Conservation (phyloP, 805 yeast species). For the Lipomyces starkeyi region DNA sequence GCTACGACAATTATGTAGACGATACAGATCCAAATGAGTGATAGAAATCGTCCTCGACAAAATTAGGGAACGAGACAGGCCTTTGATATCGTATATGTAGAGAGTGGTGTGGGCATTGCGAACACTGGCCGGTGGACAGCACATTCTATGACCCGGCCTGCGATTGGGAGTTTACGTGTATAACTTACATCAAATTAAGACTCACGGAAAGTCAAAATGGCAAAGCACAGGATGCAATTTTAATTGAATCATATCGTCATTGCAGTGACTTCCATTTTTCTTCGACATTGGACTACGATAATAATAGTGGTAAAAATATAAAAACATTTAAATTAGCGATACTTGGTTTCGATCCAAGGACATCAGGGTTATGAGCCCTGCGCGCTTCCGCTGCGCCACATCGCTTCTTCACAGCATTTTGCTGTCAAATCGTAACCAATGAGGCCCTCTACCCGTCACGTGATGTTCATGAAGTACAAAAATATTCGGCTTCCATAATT, state of each 20-base stretch:
- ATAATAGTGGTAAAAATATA: neutral
- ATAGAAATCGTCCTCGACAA: neutral
- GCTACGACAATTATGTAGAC: neutral
- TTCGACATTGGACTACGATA: neutral
- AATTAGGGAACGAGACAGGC: neutral
- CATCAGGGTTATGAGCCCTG: conserved; percentile 97
- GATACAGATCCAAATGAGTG: neutral
- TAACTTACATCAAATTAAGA: neutral
- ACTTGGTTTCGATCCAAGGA: conserved; percentile 91
- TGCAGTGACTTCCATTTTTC: neutral
- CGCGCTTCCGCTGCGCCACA: conserved; percentile 78
- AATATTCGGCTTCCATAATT: no score
- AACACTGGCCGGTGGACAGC: neutral
- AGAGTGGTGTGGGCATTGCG: neutral
- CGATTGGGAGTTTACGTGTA: neutral
- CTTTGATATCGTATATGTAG: neutral
- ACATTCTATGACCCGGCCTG: neutral
- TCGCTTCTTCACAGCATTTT: no score
- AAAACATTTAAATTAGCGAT: conserved; percentile 64
- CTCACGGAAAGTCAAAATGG: neutral
- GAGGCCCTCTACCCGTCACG: no score
- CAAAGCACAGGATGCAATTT: neutral
- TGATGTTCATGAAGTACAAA: no score
- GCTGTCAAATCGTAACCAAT: no score
- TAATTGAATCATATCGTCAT: no score